Evolutionary conservation across 2,329 filamentous ascomycete species (phyloP).

Genomic region (Ambrosiella beaveri): DNA sequence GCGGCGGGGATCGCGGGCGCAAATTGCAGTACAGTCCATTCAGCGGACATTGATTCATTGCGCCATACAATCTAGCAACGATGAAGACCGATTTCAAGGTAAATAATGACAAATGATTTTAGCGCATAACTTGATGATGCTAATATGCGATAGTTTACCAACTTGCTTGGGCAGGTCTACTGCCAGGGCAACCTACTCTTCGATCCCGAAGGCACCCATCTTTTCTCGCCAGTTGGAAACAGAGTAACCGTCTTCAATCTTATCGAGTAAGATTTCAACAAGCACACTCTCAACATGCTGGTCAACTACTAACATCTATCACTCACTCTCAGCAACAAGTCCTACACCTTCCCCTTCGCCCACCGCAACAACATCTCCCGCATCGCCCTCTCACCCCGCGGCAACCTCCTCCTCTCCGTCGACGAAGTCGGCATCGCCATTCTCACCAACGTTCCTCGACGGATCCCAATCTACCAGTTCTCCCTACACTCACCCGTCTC

Average conservation of each 20-base stretch:
- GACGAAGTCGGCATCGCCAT: conserved; percentile 92
- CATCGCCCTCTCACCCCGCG: conserved; percentile 73
- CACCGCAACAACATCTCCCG: conserved; percentile 86
- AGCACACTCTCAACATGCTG: neutral
- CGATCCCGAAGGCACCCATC: conserved; percentile 85
- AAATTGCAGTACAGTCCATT: neutral
- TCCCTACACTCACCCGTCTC: conserved; percentile 77
- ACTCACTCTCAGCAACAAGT: conserved; percentile 50
- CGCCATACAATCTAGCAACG: conserved; percentile 21
- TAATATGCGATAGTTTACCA: conserved; percentile 60
- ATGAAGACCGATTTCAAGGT: conserved; percentile 99
- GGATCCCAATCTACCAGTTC: conserved; percentile 82
- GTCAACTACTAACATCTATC: neutral
- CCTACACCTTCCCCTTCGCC: conserved; percentile 70
- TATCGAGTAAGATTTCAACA: conserved; percentile 52
- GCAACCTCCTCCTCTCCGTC: conserved; percentile 80
- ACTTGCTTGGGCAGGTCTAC: conserved; percentile 94
- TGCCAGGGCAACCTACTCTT: conserved; percentile 94
- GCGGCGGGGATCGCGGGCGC: neutral
- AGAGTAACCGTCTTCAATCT: conserved; percentile 90
- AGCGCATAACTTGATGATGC: neutral
- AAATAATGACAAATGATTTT: conserved; percentile 15
- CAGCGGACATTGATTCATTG: neutral
- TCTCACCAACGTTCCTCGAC: conserved; percentile 72
- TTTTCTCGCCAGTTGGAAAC: conserved; percentile 93